These are phyloP conservation scores for Stipa capillata DNA, from an alignment of 176 grass and related monocot species.

Conservation along the genomic window DNA sequence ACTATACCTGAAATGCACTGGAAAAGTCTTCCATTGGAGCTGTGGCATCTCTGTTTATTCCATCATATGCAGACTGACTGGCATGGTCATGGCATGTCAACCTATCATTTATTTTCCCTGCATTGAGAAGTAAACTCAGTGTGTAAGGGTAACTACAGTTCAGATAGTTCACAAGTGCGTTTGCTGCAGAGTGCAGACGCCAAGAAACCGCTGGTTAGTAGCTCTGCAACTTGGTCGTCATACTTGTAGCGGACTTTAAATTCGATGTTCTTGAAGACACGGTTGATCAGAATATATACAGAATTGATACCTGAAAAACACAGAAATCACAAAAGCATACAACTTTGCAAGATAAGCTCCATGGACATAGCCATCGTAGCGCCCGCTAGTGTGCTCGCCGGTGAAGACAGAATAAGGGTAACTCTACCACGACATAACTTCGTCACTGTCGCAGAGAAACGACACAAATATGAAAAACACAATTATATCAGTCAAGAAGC, in stretches of 20 bases:
- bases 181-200: not conserved
- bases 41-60: not conserved
- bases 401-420: conserved; percentile 12
- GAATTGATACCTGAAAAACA: conserved; percentile 6
- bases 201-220: too few species aligned
- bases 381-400: conserved; percentile 55
- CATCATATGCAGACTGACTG: not conserved
- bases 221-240: not conserved
- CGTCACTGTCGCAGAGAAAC: not conserved
- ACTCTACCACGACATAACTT: not conserved
- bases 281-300: not conserved
- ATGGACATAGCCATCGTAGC: conserved; percentile 63
- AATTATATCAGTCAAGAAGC: not conserved
- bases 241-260: conserved; percentile 10
- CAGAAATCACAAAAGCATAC: not conserved
- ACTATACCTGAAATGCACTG: too few species aligned
- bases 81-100: not conserved
- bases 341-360: conserved; percentile 42
- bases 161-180: not conserved
- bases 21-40: not conserved
- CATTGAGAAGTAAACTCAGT: not conserved
- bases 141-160: not conserved
- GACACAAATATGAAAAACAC: not conserved
- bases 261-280: conserved; percentile 7
- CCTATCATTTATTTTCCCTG: not conserved